Evolutionary conservation across 73 alveolate species (phyloP), one percentile per base, ranked within the genome.

Genomic region (Paramecium primaurelia): DNA sequence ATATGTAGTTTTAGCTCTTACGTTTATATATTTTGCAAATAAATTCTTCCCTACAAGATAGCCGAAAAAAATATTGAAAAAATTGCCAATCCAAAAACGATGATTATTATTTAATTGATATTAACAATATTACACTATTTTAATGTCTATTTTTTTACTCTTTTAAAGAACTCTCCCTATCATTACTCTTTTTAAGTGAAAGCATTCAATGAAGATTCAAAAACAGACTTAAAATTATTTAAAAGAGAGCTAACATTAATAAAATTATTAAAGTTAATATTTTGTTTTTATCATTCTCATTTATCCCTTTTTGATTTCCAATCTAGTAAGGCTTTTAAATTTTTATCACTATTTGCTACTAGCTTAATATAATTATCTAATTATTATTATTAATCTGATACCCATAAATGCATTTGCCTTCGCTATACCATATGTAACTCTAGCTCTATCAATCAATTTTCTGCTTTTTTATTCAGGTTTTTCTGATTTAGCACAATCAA

Each of bases 401-500:
- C 93, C 93, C 69, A 87, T 87, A 71, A 59, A 71, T 4, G 94
- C 94, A 71, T 89, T 89, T 14, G 94, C 94, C 26, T 89, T 89
- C 6, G 94, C 94, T 8, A 89, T 71, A 8, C 92, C 94, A 45
- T 71, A 51, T 1, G 94, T 89, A 11, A 88, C 93, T 88, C 93
- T 88, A n/a, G 93, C 93, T 45, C 77, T 89, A 47, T 89, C 92
- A 25, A 89, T 83, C 10, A 89, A 54, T 40, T 73, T 89, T 89
- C 94, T 44, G 22, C 84, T 64, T 58, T 89, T 89, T 37, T 69
- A 37, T 51, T 89, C 94, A 16, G 94, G 85, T 30, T 89, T 89
- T 37, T 89, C 94, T 28, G 94, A 71, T 89, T 83, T 89, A 6
- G 94, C 92, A 42, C 94, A 77, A 89, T 89, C 94, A 58, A 89